Conservation (phyloP, 148 eudicot species). For the Mesembryanthemum crystallinum region DNA sequence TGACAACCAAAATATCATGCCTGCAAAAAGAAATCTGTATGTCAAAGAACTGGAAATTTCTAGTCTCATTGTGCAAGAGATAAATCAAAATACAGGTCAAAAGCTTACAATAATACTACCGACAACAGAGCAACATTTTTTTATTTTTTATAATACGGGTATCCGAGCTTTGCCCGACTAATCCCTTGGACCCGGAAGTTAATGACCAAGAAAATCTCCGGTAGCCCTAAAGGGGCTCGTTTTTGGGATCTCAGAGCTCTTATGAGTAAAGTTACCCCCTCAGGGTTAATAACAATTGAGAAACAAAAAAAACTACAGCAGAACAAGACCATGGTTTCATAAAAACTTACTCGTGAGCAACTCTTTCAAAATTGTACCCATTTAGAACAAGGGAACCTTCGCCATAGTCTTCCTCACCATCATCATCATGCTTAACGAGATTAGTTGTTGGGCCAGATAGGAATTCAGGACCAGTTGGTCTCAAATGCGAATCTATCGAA, state of each 20-base stretch:
- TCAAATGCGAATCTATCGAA: constrained; percentile 64
- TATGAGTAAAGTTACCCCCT: too few species aligned
- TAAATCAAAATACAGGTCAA: neutral
- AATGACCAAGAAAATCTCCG: too few species aligned
- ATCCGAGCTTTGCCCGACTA: too few species aligned
- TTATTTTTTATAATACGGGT: too few species aligned
- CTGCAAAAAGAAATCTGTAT: constrained; percentile 41
- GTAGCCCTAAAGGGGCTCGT: too few species aligned
- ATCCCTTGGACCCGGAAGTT: too few species aligned
- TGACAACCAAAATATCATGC: constrained; percentile 71
- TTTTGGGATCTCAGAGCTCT: too few species aligned
- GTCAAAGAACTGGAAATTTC: constrained; percentile 14
- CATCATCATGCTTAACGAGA: constrained; percentile 78
- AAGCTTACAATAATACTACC: neutral
- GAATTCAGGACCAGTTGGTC: constrained; percentile 70
- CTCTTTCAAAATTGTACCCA: constrained; percentile 65
- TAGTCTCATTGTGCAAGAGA: neutral
- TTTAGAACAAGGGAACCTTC: constrained; percentile 71
- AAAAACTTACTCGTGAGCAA: constrained; percentile 66
- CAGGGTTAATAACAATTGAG: neutral
- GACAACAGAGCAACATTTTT: neutral
- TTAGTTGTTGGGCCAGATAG: constrained; percentile 48
- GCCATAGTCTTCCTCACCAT: constrained; percentile 59
- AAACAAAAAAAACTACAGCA: constrained; percentile 3
- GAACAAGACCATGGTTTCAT: constrained; percentile 8